Conservation (phyloP, 2,329 filamentous ascomycete genomes). For the Myriosclerotinia curreyana region DNA sequence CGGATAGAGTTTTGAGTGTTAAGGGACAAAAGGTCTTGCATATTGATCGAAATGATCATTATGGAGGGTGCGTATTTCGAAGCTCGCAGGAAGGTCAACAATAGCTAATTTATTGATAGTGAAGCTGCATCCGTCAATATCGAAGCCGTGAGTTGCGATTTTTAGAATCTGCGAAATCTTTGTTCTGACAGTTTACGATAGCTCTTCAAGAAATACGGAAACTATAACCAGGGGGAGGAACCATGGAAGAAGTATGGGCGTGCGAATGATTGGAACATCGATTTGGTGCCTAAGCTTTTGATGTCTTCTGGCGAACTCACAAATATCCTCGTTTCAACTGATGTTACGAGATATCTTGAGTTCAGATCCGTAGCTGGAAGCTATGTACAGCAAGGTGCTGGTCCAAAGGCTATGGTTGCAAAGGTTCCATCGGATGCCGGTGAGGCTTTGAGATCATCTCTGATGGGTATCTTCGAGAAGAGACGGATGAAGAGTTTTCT, state of each 20-base stretch:
- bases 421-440: constrained; percentile 93
- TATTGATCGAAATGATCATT: constrained; percentile 98
- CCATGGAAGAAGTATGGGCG: constrained; percentile 98
- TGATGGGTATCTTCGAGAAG: constrained; percentile 99
- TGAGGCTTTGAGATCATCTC: constrained; percentile 84
- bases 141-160: constrained; percentile 65
- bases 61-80: constrained; percentile 69
- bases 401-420: constrained; percentile 83
- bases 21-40: constrained; percentile 99
- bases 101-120: constrained; percentile 45
- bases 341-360: constrained; percentile 83
- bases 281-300: constrained; percentile 95
- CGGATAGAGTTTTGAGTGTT: constrained; percentile 79
- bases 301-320: constrained; percentile 98
- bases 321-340: constrained; percentile 96
- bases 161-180: constrained; percentile 24
- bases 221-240: constrained; percentile 73
- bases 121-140: constrained; percentile 97
- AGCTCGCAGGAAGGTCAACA: constrained; percentile 34
- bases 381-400: constrained; percentile 86
- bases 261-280: constrained; percentile 98
- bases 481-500: constrained; percentile 94
- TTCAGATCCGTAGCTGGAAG: constrained; percentile 95
- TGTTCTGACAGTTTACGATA: constrained; percentile 44
- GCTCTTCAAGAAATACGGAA: constrained; percentile 97